These are phyloP conservation scores for Excoecaria agallocha DNA, from an alignment of 345 rosid genomes.

Conservation along the genomic window DNA sequence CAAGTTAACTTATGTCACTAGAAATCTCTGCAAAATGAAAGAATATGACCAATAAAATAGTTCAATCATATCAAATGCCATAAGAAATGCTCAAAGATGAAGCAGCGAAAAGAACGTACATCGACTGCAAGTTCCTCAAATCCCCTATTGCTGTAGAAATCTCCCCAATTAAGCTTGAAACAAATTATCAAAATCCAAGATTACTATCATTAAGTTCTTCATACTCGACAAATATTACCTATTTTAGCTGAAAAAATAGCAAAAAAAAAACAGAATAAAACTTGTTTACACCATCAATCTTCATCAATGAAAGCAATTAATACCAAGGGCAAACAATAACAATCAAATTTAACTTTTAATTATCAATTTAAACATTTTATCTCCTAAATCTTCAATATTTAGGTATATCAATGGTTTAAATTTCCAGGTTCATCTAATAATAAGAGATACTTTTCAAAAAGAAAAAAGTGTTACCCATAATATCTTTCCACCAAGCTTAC, in stretches of 20 bases:
- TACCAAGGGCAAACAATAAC: not conserved
- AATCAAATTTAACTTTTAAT: not conserved
- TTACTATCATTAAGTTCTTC: not conserved
- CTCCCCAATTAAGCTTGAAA: slow-evolving; percentile 51
- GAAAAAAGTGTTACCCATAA: slow-evolving; percentile 40
- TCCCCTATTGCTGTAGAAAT: slow-evolving; percentile 85
- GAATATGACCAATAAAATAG: not conserved
- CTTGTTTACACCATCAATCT: not conserved
- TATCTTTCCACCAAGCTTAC: slow-evolving; percentile 50
- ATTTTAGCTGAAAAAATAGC: not conserved
- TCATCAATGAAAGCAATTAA: not conserved
- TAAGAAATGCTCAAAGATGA: too few species aligned
- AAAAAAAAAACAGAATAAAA: not conserved
- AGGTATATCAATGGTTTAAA: not conserved
- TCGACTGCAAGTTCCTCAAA: slow-evolving; percentile 59
- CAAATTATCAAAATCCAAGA: not conserved
- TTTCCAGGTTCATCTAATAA: not conserved
- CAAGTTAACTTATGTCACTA: slow-evolving; percentile 74
- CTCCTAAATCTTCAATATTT: not conserved
- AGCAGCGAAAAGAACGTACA: slow-evolving; percentile 36
- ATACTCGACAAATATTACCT: not conserved
- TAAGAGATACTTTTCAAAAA: not conserved
- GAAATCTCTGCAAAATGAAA: slow-evolving; percentile 52
- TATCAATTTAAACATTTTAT: not conserved
- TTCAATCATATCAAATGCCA: too few species aligned